These are phyloP conservation scores for Castanea mollissima DNA, from an alignment of 306 rosid genomes.

Conservation along the genomic window DNA sequence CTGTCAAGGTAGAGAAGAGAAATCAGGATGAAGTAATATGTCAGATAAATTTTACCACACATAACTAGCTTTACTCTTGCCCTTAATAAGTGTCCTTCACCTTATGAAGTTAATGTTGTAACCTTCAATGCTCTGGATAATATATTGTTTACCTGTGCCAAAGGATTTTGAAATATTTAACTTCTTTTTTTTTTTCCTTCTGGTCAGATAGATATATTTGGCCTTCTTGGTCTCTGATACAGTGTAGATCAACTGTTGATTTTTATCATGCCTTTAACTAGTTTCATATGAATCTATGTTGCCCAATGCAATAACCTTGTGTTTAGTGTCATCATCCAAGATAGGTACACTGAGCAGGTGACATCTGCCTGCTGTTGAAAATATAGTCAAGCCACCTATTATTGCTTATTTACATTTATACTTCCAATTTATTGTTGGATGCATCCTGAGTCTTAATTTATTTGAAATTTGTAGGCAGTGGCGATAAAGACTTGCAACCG, in stretches of 20 bases:
- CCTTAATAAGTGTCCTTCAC: not conserved
- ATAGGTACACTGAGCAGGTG: not conserved
- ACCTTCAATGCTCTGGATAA: not conserved
- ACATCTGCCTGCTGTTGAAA: not conserved
- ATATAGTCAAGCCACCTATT: not conserved
- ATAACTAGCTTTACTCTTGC: not conserved
- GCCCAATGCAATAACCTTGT: not conserved
- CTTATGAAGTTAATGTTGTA: not conserved
- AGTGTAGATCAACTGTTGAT: not conserved
- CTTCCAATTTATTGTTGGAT: not conserved
- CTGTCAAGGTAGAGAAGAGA: not conserved
- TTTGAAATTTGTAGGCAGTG: conserved; percentile 58
- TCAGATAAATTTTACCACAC: not conserved
- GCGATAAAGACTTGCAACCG: conserved; percentile 94
- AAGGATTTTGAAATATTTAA: not conserved
- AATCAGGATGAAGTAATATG: not conserved
- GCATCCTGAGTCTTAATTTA: conserved; percentile 24
- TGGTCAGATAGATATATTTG: not conserved
- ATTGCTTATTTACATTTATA: not conserved
- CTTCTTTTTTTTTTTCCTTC: not conserved
- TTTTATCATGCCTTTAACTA: not conserved
- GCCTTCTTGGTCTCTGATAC: not conserved
- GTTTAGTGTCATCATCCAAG: not conserved
- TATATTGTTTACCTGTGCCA: not conserved
- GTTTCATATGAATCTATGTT: not conserved